phyloP scores from a whole-genome alignment of 495 filamentous ascomycete genomes.

The Penicillium fimorum region DNA sequence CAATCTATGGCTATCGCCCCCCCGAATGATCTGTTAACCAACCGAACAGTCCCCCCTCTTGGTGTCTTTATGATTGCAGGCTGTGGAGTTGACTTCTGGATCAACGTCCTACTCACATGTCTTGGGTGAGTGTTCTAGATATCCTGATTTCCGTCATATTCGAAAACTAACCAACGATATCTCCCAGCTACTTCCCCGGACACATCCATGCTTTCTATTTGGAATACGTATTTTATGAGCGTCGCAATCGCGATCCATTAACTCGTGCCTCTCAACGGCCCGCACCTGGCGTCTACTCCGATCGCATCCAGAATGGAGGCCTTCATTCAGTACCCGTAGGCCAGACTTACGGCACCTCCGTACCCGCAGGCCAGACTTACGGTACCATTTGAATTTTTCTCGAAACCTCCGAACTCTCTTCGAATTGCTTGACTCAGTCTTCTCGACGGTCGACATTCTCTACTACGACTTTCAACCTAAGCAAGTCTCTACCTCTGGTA shows the following conservation, averaged over 20 bases:
- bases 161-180: slow-evolving; percentile 4
- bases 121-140: slow-evolving; percentile 49
- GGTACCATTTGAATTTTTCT: slow-evolving; percentile 43
- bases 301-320: slow-evolving; percentile 73
- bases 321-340: slow-evolving; percentile 21
- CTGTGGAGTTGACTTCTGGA: slow-evolving; percentile 61
- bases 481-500: not conserved
- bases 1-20: not conserved
- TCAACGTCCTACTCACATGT: slow-evolving; percentile 62
- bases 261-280: slow-evolving; percentile 47
- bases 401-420: slow-evolving; percentile 5
- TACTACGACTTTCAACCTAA: not conserved
- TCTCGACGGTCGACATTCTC: not conserved
- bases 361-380: slow-evolving; percentile 34
- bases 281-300: slow-evolving; percentile 77
- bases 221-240: slow-evolving; percentile 82
- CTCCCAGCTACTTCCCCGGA: slow-evolving; percentile 66
- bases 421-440: too few species aligned
- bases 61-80: slow-evolving; percentile 63
- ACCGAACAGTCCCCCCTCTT: slow-evolving; percentile 56
- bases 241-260: slow-evolving; percentile 53
- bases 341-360: slow-evolving; percentile 51
- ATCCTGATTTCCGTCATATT: not conserved
- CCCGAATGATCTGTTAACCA: slow-evolving; percentile 15
- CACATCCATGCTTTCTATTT: slow-evolving; percentile 91